Percentiles rank a stretch among this genome's conserved stretches.
Conservation (phyloP, 352 stramenopile species). For the Globisporangium mamillatum region DNA sequence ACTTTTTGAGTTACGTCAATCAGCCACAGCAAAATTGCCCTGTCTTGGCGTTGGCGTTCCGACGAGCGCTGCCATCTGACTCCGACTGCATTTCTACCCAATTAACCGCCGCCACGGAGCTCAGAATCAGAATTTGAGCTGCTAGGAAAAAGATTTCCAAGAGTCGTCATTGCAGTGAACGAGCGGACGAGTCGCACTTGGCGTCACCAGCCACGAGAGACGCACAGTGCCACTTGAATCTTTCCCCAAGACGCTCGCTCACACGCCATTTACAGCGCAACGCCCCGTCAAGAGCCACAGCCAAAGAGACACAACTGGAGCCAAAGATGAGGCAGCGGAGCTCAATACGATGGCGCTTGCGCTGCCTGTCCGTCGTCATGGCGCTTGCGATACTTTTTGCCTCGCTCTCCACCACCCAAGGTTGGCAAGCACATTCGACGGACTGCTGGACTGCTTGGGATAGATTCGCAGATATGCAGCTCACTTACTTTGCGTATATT, state of each 20-base stretch:
- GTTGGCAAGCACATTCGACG: background rate
- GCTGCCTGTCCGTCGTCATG: background rate
- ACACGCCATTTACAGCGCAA: too few species aligned
- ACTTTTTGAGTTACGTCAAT: background rate
- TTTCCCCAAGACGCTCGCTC: background rate
- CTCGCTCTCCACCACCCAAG: background rate
- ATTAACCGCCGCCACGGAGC: background rate
- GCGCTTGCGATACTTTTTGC: conserved; percentile 19
- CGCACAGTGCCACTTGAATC: background rate
- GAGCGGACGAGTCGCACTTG: background rate
- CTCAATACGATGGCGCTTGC: background rate
- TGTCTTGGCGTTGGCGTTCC: too few species aligned
- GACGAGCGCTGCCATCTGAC: background rate
- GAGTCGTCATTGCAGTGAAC: background rate
- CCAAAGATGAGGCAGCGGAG: background rate
- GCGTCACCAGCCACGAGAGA: background rate
- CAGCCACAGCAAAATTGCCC: background rate
- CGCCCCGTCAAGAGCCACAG: background rate
- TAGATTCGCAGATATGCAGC: too few species aligned
- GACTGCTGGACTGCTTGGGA: background rate
- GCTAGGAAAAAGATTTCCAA: background rate
- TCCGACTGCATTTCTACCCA: background rate
- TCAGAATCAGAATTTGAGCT: background rate
- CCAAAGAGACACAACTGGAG: background rate
- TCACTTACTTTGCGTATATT: background rate